Evolutionary conservation across 352 stramenopile genomes (phyloP).

Genomic region (Sclerospora graminicola): DNA sequence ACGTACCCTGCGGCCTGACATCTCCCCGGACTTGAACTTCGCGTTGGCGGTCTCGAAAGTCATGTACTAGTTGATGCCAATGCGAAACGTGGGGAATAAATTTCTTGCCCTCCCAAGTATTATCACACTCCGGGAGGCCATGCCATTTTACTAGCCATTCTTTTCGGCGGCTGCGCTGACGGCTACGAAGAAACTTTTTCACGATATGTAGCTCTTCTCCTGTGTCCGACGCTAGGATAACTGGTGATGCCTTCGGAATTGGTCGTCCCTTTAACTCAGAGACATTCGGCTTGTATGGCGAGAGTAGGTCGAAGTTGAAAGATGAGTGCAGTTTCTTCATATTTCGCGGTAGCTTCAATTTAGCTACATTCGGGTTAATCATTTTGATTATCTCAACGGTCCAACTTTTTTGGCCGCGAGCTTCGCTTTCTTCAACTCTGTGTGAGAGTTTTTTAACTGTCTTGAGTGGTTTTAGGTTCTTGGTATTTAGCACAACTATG

Average conservation of each 20-base stretch:
- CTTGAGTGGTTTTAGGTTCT: not conserved
- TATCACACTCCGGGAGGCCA: not conserved
- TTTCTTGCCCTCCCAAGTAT: constrained; percentile 4
- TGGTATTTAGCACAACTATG: constrained; percentile 4
- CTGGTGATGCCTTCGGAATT: not conserved
- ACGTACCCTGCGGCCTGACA: not conserved
- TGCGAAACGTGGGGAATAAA: constrained; percentile 5
- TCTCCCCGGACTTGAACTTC: constrained; percentile 7
- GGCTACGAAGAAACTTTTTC: not conserved
- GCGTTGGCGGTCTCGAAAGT: constrained; percentile 4
- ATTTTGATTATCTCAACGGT: not conserved
- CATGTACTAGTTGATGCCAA: constrained; percentile 3
- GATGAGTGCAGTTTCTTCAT: not conserved
- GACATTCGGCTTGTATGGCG: not conserved
- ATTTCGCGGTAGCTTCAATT: constrained; percentile 1
- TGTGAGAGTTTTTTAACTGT: not conserved
- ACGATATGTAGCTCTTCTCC: not conserved
- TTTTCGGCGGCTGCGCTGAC: not conserved
- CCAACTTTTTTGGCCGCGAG: not conserved
- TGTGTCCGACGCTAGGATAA: not conserved
- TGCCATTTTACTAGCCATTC: constrained; percentile 1
- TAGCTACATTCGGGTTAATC: constrained; percentile 1
- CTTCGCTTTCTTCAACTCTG: not conserved
- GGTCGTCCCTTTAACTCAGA: not conserved
- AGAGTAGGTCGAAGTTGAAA: not conserved